phyloP scores from a whole-genome alignment of 2,329 filamentous ascomycete species.

The Colletotrichum tropicale region DNA sequence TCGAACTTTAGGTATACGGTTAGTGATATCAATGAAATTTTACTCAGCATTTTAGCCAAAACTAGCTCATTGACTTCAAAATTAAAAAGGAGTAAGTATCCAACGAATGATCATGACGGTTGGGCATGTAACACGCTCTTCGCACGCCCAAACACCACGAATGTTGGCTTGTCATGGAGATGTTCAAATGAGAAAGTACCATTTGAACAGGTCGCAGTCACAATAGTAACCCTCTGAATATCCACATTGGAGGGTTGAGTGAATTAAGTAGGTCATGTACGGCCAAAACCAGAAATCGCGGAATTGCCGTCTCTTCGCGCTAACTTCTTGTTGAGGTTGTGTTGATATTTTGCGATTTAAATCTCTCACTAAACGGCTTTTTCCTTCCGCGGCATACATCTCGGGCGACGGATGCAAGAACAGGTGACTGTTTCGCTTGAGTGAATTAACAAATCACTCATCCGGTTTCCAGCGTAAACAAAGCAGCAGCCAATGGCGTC shows the following conservation, averaged over 20 bases:
- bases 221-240: not conserved
- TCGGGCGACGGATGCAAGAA: not conserved
- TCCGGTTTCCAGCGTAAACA: not conserved
- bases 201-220: not conserved
- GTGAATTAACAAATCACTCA: not conserved
- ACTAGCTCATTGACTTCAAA: not conserved
- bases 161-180: not conserved
- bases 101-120: not conserved
- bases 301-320: not conserved
- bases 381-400: not conserved
- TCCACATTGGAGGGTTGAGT: not conserved
- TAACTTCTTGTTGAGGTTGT: not conserved
- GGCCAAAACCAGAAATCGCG: not conserved
- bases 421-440: not conserved
- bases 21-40: not conserved
- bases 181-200: not conserved
- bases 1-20: not conserved
- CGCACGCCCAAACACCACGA: not conserved
- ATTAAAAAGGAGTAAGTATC: not conserved
- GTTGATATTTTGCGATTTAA: not conserved
- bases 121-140: not conserved
- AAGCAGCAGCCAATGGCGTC: not conserved
- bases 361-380: not conserved
- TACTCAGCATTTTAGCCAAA: not conserved
- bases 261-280: not conserved